Percentiles rank a stretch among this genome's conserved stretches.
Evolutionary conservation across 768 basidiomycete genomes (phyloP).

Genomic region (Mycena vulgaris): DNA sequence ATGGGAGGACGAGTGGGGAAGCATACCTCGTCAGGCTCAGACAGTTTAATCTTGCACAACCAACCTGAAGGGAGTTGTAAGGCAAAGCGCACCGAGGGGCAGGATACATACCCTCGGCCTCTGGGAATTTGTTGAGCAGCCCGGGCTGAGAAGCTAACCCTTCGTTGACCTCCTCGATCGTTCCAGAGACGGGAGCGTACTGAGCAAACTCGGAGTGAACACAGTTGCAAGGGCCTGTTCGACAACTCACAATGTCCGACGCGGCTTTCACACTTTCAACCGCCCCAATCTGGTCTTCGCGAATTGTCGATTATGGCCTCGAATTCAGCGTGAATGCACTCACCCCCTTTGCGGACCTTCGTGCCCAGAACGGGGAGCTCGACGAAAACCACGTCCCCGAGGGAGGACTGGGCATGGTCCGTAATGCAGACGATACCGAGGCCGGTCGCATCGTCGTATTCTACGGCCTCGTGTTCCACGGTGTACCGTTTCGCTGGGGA

Average conservation of each 20-base stretch:
- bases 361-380: slow-evolving; percentile 84
- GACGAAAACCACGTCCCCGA: slow-evolving; percentile 98
- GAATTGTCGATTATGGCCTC: neutral
- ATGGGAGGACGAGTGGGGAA: neutral
- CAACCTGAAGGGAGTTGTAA: slow-evolving; percentile 74
- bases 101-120: slow-evolving; percentile 77
- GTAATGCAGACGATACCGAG: slow-evolving; percentile 91
- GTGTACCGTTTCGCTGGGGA: slow-evolving; percentile 84
- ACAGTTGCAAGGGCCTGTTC: slow-evolving; percentile 30
- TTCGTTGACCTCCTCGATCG: slow-evolving; percentile 85
- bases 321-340: slow-evolving; percentile 46
- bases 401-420: slow-evolving; percentile 89
- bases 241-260: slow-evolving; percentile 85
- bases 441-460: slow-evolving; percentile 82
- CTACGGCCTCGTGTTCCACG: slow-evolving; percentile 88
- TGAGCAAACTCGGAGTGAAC: slow-evolving; percentile 47
- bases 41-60: slow-evolving; percentile 94
- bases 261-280: slow-evolving; percentile 98
- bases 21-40: slow-evolving; percentile 82
- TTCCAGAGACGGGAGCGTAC: slow-evolving; percentile 96
- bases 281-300: slow-evolving; percentile 85
- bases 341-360: slow-evolving; percentile 81
- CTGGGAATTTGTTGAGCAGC: slow-evolving; percentile 90
- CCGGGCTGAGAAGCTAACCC: slow-evolving; percentile 76
- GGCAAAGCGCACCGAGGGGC: neutral